phyloP scores from a whole-genome alignment of 164 flowering plant genomes.

The Vitis rotundifolia region DNA sequence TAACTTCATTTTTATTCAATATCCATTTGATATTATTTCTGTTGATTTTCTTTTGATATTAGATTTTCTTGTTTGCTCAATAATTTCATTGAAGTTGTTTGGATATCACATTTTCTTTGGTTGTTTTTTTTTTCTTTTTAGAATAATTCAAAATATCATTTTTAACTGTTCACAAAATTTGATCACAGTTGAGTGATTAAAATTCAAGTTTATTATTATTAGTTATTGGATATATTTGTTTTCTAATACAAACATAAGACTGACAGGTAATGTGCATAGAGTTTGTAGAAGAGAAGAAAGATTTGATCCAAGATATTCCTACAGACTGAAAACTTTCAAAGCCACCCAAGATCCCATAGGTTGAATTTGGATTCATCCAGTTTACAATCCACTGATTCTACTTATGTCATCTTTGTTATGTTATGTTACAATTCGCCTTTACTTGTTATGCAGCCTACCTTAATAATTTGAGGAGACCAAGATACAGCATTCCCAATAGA shows the following conservation, averaged over 20 bases:
- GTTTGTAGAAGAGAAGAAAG: conserved; percentile 32
- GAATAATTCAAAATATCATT: no score
- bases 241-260: no score
- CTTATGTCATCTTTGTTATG: no score
- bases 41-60: no score
- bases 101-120: neutral
- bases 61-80: conserved; percentile 24
- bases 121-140: no score
- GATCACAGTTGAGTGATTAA: no score
- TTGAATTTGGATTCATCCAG: neutral
- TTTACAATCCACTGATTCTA: neutral
- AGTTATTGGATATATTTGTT: no score
- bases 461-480: conserved; percentile 50
- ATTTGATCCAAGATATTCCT: conserved; percentile 32
- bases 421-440: neutral
- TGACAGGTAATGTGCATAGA: conserved; percentile 42
- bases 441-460: conserved; percentile 22
- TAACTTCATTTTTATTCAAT: no score
- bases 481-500: conserved; percentile 49
- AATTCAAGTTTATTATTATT: no score
- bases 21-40: no score
- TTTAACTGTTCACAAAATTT: no score
- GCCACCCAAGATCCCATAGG: conserved; percentile 42
- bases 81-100: conserved; percentile 36
- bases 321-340: conserved; percentile 30